Conservation (phyloP, 2,329 filamentous ascomycete genomes). For the Achaetomium macrosporum region DNA sequence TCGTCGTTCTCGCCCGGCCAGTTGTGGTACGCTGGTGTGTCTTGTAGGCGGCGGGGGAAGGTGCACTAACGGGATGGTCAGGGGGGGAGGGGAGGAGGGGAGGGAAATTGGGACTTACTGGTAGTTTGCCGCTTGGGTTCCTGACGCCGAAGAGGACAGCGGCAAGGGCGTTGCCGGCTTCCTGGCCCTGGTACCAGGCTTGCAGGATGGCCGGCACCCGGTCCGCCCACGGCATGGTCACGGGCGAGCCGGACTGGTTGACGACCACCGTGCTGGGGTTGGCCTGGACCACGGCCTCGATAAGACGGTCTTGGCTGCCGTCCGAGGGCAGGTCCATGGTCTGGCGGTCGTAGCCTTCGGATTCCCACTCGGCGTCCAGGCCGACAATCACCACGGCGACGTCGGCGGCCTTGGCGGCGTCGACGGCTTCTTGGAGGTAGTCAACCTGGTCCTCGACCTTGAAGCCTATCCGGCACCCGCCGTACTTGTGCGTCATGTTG, state of each 20-base stretch:
- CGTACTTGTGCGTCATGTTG: conserved; percentile 58
- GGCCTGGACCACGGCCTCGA: conserved; percentile 55
- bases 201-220: conserved; percentile 62
- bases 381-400: conserved; percentile 64
- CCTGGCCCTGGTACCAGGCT: conserved; percentile 65
- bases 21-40: conserved; percentile 66
- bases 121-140: conserved; percentile 64
- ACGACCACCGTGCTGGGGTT: conserved; percentile 64
- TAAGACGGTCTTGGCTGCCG: conserved; percentile 55
- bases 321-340: conserved; percentile 54
- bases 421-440: conserved; percentile 59
- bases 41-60: conserved; percentile 58
- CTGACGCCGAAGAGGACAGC: conserved; percentile 59
- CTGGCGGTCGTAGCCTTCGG: conserved; percentile 63
- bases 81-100: not conserved
- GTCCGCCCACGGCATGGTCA: conserved; percentile 65
- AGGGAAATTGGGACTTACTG: conserved; percentile 35
- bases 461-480: conserved; percentile 66
- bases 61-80: conserved; percentile 44
- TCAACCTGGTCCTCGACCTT: conserved; percentile 58
- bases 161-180: conserved; percentile 62
- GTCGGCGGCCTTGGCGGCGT: conserved; percentile 55
- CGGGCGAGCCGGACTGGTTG: conserved; percentile 62
- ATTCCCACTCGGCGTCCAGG: conserved; percentile 69
- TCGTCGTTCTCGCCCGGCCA: conserved; percentile 66